A percentile compares a stretch with the other conserved stretches of the same genome.
phyloP scores from a whole-genome alignment of 129 eudicot genomes.

The Gnaphalium uliginosum region DNA sequence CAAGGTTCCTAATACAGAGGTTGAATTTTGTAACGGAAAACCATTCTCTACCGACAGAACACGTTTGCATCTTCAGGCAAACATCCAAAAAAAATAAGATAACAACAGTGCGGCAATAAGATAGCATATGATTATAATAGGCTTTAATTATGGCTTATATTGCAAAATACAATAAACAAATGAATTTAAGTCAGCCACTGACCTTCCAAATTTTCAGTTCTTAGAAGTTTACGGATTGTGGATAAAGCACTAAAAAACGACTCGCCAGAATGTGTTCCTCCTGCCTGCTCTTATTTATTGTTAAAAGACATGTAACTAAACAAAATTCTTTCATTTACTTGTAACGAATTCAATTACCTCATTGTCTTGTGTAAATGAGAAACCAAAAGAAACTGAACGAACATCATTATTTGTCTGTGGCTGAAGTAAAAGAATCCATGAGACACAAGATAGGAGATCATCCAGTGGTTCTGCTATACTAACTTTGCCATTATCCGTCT shows the following conservation, averaged over 20 bases:
- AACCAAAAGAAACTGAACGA: conserved; percentile 65
- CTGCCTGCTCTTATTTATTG: conserved; percentile 47
- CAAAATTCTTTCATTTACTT: not conserved
- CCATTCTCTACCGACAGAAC: not conserved
- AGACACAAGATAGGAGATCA: conserved; percentile 74
- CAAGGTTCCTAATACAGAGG: not conserved
- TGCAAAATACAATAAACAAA: conserved; percentile 6
- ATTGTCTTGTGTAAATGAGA: conserved; percentile 75
- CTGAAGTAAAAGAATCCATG: conserved; percentile 81
- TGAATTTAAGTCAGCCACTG: conserved; percentile 10
- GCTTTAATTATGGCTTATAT: not conserved
- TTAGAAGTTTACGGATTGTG: conserved; percentile 54
- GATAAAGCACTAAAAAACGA: conserved; percentile 53
- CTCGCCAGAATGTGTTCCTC: conserved; percentile 51
- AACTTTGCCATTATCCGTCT: conserved; percentile 51
- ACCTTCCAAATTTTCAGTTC: conserved; percentile 63
- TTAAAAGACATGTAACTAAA: conserved; percentile 4
- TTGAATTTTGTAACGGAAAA: not conserved
- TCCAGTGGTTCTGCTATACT: conserved; percentile 65
- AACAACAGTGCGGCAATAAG: not conserved
- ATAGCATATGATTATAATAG: not conserved
- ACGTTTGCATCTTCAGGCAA: not conserved
- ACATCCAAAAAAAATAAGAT: not conserved
- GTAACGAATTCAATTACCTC: conserved; percentile 46
- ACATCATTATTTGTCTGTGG: conserved; percentile 55